Evolutionary conservation across 1,284 basidiomycete species (phyloP).

Genomic region (Meripilus lineatus): DNA sequence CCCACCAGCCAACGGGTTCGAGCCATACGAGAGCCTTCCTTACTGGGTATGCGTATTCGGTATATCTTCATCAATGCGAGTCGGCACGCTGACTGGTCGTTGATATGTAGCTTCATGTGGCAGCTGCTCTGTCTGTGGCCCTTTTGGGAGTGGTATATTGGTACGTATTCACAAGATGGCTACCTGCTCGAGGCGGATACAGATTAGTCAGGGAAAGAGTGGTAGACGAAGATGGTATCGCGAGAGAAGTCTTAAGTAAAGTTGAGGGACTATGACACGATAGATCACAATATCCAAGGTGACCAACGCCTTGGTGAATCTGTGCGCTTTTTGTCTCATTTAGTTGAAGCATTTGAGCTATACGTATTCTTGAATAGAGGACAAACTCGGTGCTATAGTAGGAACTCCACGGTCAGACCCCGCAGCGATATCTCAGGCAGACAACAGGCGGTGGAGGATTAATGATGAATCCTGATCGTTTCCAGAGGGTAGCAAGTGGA

Average conservation of each 20-base stretch:
- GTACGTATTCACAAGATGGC: conserved; percentile 50
- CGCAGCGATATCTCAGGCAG: too few species aligned
- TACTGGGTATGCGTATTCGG: conserved; percentile 65
- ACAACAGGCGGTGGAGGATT: too few species aligned
- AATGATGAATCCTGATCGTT: too few species aligned
- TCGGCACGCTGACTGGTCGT: background rate
- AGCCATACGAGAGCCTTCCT: conserved; percentile 51
- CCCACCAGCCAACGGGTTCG: conserved; percentile 47
- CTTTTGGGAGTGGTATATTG: conserved; percentile 54
- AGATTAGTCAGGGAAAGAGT: conserved; percentile 42
- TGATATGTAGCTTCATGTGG: conserved; percentile 44
- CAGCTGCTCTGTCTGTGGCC: conserved; percentile 46
- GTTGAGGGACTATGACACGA: too few species aligned
- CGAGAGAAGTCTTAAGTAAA: conserved; percentile 9
- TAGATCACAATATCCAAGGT: too few species aligned
- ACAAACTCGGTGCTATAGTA: too few species aligned
- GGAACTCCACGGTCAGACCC: too few species aligned
- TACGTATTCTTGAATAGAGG: too few species aligned
- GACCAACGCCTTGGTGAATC: too few species aligned
- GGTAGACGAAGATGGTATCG: conserved; percentile 47
- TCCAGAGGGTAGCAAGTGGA: too few species aligned
- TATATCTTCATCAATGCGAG: background rate
- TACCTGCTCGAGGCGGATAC: conserved; percentile 50
- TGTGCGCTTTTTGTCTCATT: too few species aligned
- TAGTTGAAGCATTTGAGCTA: too few species aligned